Evolutionary conservation across 768 basidiomycete genomes (phyloP).

Genomic region (Tephrocybe sp.): DNA sequence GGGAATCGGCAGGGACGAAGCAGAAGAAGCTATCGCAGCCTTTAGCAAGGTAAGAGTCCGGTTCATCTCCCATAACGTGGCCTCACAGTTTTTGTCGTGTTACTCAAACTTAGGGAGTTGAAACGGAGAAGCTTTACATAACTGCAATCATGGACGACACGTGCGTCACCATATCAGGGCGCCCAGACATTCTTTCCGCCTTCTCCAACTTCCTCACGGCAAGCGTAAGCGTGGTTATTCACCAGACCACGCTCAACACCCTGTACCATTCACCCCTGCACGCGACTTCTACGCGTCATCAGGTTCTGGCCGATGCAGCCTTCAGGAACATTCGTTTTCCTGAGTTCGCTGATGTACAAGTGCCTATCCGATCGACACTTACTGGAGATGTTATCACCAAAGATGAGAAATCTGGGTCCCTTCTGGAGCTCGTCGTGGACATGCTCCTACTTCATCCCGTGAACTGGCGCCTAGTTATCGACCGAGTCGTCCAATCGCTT

Average conservation of each 20-base stretch:
- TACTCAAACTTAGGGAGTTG: conserved; percentile 11
- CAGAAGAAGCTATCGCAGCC: conserved; percentile 20
- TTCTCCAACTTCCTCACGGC: conserved; percentile 41
- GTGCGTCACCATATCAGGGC: conserved; percentile 58
- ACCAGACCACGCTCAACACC: conserved; percentile 45
- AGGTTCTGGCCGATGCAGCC: conserved; percentile 43
- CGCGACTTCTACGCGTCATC: conserved; percentile 30
- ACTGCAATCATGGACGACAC: conserved; percentile 50
- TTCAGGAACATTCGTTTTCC: conserved; percentile 52
- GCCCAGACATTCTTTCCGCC: conserved; percentile 44
- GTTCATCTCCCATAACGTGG: conserved; percentile 6
- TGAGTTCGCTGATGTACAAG: conserved; percentile 41
- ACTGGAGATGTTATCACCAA: conserved; percentile 37
- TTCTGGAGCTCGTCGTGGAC: conserved; percentile 45
- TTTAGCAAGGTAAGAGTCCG: conserved; percentile 18
- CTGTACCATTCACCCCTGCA: conserved; percentile 51
- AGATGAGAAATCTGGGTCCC: conserved; percentile 22
- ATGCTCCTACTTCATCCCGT: conserved; percentile 52
- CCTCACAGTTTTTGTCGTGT: conserved; percentile 6
- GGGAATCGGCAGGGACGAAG: conserved; percentile 28
- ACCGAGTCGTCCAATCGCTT: conserved; percentile 23
- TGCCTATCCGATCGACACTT: conserved; percentile 47
- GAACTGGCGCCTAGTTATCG: conserved; percentile 48
- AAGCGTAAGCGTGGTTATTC: conserved; percentile 28
- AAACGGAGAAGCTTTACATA: conserved; percentile 35